These are phyloP conservation scores for Salisapilia sapeloensis DNA, from an alignment of 352 stramenopile species.

Conservation along the genomic window DNA sequence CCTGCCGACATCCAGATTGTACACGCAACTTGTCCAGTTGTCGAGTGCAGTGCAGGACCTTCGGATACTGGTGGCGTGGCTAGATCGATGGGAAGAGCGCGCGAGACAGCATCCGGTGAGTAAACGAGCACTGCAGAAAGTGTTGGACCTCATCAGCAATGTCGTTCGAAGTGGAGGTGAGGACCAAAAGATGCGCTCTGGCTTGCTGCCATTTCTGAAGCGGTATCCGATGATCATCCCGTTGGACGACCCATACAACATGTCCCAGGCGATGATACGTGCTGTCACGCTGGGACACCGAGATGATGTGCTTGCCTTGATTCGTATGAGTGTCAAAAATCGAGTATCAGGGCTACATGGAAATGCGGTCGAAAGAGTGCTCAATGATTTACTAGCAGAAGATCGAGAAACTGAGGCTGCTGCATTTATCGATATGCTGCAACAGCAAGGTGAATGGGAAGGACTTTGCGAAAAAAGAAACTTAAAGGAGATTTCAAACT, in stretches of 20 bases:
- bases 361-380: slow-evolving; percentile 22
- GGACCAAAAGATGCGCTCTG: slow-evolving; percentile 6
- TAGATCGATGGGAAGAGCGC: slow-evolving; percentile 43
- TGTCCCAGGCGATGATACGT: slow-evolving; percentile 29
- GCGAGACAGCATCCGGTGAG: slow-evolving; percentile 17
- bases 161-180: slow-evolving; percentile 2
- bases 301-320: slow-evolving; percentile 18
- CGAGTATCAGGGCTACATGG: slow-evolving; percentile 16
- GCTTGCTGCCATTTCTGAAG: slow-evolving; percentile 35
- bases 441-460: too few relatives aligned
- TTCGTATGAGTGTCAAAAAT: slow-evolving; percentile 20
- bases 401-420: too few relatives aligned
- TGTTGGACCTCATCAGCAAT: slow-evolving; percentile 37
- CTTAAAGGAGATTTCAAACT: too few relatives aligned
- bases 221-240: slow-evolving; percentile 28
- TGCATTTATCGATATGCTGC: too few relatives aligned
- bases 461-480: too few relatives aligned
- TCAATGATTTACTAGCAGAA: too few relatives aligned
- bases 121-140: slow-evolving; percentile 20
- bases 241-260: slow-evolving; percentile 23
- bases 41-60: slow-evolving; percentile 48
- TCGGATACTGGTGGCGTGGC: slow-evolving; percentile 28
- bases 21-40: slow-evolving; percentile 45
- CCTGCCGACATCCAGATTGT: slow-evolving; percentile 14
- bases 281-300: slow-evolving; percentile 19